Conservation (phyloP, 306 rosid species). For the Carpinus viminea region DNA sequence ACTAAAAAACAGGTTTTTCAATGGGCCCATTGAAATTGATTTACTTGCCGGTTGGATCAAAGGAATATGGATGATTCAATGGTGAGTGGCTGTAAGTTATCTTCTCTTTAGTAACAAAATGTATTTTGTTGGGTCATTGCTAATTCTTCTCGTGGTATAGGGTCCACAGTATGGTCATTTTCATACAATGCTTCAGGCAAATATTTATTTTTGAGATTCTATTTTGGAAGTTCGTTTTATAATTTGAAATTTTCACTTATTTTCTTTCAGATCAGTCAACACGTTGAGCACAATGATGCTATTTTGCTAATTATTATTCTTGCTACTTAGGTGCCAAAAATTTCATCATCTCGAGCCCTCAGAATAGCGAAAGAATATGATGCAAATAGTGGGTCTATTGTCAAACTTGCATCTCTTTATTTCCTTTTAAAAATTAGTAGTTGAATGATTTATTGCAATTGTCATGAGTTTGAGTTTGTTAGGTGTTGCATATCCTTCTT, state of each 20-base stretch:
- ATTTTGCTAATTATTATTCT: constrained; percentile 80
- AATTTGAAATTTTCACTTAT: no score
- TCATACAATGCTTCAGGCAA: no score
- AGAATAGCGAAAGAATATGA: constrained; percentile 84
- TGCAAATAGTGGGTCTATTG: constrained; percentile 63
- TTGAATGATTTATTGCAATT: no score
- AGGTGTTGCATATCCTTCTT: no score
- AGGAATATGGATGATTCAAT: constrained; percentile 84
- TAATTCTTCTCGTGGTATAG: no score
- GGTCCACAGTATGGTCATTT: no score
- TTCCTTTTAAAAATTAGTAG: no score
- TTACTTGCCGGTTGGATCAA: constrained; percentile 96
- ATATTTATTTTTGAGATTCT: neutral
- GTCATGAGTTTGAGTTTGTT: no score
- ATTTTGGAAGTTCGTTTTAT: constrained; percentile 3
- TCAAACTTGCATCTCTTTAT: no score
- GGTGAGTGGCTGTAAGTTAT: constrained; percentile 44
- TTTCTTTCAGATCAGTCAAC: constrained; percentile 68
- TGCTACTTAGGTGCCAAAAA: constrained; percentile 87
- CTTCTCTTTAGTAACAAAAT: no score
- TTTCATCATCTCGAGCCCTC: constrained; percentile 86
- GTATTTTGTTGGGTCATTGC: no score
- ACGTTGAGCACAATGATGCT: constrained; percentile 92
- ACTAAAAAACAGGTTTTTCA: no score
- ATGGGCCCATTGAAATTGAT: constrained; percentile 89